Evolutionary conservation across 192 early-diverging fungal species (phyloP).

Genomic region (Bifiguratus adelaidae): DNA sequence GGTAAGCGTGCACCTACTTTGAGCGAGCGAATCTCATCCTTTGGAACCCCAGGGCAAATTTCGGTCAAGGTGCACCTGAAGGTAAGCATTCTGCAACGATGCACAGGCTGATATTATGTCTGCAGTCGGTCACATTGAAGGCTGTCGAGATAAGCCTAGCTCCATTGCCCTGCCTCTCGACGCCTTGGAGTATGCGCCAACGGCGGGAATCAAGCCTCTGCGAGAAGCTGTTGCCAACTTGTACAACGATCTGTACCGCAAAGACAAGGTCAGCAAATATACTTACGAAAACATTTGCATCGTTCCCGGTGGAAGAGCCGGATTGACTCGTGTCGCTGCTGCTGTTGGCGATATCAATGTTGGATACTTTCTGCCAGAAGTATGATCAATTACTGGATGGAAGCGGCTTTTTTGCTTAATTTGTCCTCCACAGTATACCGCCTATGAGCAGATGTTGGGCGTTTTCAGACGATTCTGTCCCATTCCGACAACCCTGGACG

Average conservation of each 20-base stretch:
- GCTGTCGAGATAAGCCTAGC: conserved; percentile 18
- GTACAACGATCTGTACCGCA: conserved; percentile 35
- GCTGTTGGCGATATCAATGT: conserved; percentile 38
- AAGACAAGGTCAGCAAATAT: conserved; percentile 29
- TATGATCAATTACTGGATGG: conserved; percentile 5
- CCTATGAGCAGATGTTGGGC: conserved; percentile 30
- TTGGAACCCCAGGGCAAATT: conserved; percentile 10
- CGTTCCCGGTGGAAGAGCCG: conserved; percentile 45
- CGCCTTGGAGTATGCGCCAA: conserved; percentile 30
- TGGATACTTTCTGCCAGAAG: conserved; percentile 44
- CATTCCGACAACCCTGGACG: conserved; percentile 37
- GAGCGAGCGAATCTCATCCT: background rate
- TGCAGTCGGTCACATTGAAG: conserved; percentile 23
- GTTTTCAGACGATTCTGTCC: conserved; percentile 40
- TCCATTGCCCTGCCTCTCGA: conserved; percentile 6
- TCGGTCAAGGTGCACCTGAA: conserved; percentile 40
- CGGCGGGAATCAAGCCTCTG: conserved; percentile 24
- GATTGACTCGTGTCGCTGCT: conserved; percentile 37
- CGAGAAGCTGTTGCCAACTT: conserved; percentile 32
- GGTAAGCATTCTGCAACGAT: conserved; percentile 7
- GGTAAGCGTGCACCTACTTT: conserved; percentile 13
- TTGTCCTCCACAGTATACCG: conserved; percentile 10
- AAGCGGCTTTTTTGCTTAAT: background rate
- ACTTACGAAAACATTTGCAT: conserved; percentile 43
- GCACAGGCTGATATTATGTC: background rate